A percentile compares a stretch with the other conserved stretches of the same genome.
Evolutionary conservation across 768 basidiomycete species (phyloP).

Genomic region (Russula vinacea): DNA sequence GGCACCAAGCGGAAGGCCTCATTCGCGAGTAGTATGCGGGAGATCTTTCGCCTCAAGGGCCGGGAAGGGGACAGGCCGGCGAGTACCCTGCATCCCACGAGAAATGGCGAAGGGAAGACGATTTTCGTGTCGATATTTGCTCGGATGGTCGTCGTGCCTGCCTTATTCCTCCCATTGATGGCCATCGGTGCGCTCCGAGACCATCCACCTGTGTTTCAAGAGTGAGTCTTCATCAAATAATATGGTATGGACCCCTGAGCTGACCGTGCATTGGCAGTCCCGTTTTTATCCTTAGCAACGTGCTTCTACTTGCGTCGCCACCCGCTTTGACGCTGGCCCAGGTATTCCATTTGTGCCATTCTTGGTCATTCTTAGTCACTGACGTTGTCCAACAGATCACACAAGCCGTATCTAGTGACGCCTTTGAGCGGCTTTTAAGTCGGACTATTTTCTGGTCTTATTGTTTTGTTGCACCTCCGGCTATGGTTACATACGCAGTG

Average conservation of each 20-base stretch:
- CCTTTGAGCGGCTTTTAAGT: constrained; percentile 87
- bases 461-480: constrained; percentile 80
- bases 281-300: constrained; percentile 81
- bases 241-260: constrained; percentile 9
- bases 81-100: constrained; percentile 27
- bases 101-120: constrained; percentile 73
- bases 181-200: constrained; percentile 57
- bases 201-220: constrained; percentile 62
- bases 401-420: constrained; percentile 78
- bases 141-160: constrained; percentile 84
- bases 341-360: constrained; percentile 31
- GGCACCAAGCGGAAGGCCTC: constrained; percentile 31
- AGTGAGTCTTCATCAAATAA: constrained; percentile 50
- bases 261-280: constrained; percentile 50
- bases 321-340: constrained; percentile 73
- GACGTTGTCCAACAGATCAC: constrained; percentile 56
- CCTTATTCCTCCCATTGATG: constrained; percentile 74
- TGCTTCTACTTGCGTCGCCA: constrained; percentile 78
- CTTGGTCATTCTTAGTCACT: constrained; percentile 35
- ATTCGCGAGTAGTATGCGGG: constrained; percentile 44
- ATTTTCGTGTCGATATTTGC: constrained; percentile 78
- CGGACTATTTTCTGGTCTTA: constrained; percentile 94
- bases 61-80: constrained; percentile 19
- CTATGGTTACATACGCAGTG: constrained; percentile 75
- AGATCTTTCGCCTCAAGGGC: constrained; percentile 41